Evolutionary conservation across 345 rosid genomes (phyloP).

Genomic region (Lenwebbia sp.): DNA sequence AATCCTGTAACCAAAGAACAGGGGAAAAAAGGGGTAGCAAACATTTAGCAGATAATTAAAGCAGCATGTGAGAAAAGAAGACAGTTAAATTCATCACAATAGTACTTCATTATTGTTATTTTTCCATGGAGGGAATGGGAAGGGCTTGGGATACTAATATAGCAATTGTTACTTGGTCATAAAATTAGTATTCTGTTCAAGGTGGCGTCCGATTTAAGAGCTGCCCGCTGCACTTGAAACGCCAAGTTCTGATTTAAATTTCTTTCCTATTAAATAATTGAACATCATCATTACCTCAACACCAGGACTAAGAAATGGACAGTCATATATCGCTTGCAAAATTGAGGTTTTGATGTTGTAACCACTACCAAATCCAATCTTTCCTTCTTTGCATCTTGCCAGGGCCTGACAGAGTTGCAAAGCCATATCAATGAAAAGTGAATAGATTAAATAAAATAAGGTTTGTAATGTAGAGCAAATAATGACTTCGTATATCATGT

Average conservation of each 20-base stretch:
- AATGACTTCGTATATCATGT: background rate
- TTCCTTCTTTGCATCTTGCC: slow-evolving; percentile 54
- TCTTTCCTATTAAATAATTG: background rate
- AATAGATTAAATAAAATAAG: background rate
- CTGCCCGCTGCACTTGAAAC: background rate
- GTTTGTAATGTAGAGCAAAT: background rate
- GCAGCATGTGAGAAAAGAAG: background rate
- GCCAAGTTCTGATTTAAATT: background rate
- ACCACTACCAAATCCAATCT: slow-evolving; percentile 90
- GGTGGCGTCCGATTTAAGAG: background rate
- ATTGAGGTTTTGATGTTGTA: slow-evolving; percentile 49
- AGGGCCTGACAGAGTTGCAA: slow-evolving; percentile 43
- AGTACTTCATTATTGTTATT: background rate
- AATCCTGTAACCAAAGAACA: slow-evolving; percentile 30
- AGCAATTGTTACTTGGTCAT: background rate
- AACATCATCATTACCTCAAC: slow-evolving; percentile 36
- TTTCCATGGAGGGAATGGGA: background rate
- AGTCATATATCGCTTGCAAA: slow-evolving; percentile 57
- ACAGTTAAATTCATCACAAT: background rate
- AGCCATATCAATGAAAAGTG: slow-evolving; percentile 1
- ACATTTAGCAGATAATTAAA: background rate
- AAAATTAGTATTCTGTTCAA: background rate
- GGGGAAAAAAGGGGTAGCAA: background rate
- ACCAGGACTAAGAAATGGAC: slow-evolving; percentile 72
- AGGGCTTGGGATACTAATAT: background rate